Evolutionary conservation across 805 yeast genomes (phyloP).

Genomic region (Saturnispora halmiae): DNA sequence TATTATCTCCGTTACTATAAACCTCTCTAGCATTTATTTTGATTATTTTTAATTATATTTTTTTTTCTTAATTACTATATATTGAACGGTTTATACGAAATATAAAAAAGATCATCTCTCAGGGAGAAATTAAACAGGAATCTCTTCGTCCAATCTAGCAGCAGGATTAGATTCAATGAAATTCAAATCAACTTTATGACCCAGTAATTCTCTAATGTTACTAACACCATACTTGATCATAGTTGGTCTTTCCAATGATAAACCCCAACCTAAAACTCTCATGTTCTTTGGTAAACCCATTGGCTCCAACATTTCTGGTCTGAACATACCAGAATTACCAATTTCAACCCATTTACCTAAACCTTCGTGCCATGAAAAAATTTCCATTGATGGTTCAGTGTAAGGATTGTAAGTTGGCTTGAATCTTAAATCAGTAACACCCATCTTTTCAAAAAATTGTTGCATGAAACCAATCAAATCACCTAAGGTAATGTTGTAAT

Average conservation of each 20-base stretch:
- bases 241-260: conserved; percentile 95
- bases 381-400: conserved; percentile 98
- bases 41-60: not conserved
- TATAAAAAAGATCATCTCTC: no score
- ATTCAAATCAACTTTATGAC: conserved; percentile 92
- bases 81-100: no score
- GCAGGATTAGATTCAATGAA: conserved; percentile 96
- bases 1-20: no score
- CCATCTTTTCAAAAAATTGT: conserved; percentile 93
- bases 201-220: conserved; percentile 91
- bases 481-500: conserved; percentile 88
- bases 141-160: conserved; percentile 84
- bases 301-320: conserved; percentile 98
- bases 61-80: no score
- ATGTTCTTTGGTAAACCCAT: conserved; percentile 95
- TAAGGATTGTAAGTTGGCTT: conserved; percentile 99
- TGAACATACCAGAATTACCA: conserved; percentile 98
- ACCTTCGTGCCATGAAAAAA: conserved; percentile 93
- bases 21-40: not conserved
- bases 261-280: conserved; percentile 96
- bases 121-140: conserved; percentile 30
- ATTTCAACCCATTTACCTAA: conserved; percentile 97
- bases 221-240: conserved; percentile 96
- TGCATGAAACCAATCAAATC: conserved; percentile 98
- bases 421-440: conserved; percentile 89